Base-by-base conservation (phyloP, 805 yeast genomes). In the Millerago galiae region DNA sequence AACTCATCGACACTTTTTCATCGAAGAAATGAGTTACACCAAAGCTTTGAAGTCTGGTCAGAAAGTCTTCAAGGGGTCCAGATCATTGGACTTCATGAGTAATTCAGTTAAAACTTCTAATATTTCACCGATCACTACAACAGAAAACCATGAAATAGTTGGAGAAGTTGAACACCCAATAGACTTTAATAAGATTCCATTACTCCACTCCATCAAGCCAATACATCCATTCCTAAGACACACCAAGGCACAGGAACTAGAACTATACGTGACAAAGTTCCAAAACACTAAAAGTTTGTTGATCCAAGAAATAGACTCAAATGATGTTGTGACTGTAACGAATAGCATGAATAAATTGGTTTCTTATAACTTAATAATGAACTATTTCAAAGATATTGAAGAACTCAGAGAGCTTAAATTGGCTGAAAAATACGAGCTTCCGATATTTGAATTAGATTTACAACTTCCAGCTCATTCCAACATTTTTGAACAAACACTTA, bases 21-120 rank as follows among this genome's bases (percentile, higher is more conserved):
- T 21, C 24, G 24, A 21, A 7, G 7, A 7, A 21, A 21, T 21
- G 24, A 21, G 24, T 21, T 21, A 21, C 24, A 21, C 24, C 7
- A 21, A 21, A 7, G 24, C 24, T 5, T 21, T 21, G 24, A 21
- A 21, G 24, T 25, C 44, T 2, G 26, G 36, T 5, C 46, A 46
- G 30, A 44, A 35, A 29, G 49, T 46, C n/a, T 41, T 37, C 18
- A 41, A 30, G 15, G 47, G 49, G 10, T 37, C 45, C 6, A 35
- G 36, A 12, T 43, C 47, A 4, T 36, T 46, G 9, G 49, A 46
- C 31, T 46, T 46, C 24, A 28, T 46, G 9, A 40, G 34, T 21
- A 43, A 46, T 26, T 28, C 34, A 15, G 18, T 38, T 7, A 46
- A 46, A 24, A 27, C 44, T 11, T 15, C 38, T 2, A 24, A 31